phyloP scores from a whole-genome alignment of 306 rosid species.

The Boehmeria nivea region DNA sequence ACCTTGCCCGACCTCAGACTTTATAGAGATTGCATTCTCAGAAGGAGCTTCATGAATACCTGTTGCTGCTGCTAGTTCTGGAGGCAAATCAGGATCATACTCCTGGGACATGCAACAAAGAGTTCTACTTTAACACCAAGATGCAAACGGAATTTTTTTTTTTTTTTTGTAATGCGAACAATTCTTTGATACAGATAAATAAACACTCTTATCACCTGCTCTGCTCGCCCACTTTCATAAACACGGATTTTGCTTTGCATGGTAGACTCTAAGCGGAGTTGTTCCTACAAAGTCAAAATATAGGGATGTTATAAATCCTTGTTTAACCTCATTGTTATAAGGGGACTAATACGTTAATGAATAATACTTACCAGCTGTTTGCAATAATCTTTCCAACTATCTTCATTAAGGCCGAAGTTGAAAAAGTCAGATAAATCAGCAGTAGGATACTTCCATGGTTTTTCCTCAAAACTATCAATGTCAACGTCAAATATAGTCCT shows the following conservation, averaged over 20 bases:
- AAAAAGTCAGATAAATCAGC: slow-evolving; percentile 80
- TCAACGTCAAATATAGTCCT: slow-evolving; percentile 96
- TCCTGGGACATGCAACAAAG: slow-evolving; percentile 47
- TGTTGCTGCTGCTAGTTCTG: slow-evolving; percentile 94
- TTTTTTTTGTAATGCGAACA: background rate
- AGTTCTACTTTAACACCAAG: slow-evolving; percentile 1
- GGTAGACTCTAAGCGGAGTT: slow-evolving; percentile 91
- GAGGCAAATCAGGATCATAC: slow-evolving; percentile 98
- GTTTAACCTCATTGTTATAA: slow-evolving; percentile 7
- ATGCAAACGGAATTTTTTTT: background rate
- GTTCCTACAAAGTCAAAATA: slow-evolving; percentile 59
- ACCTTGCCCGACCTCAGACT: slow-evolving; percentile 53
- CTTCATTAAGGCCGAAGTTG: slow-evolving; percentile 92
- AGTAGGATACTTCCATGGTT: slow-evolving; percentile 85
- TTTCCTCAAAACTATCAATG: slow-evolving; percentile 86
- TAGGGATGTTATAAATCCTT: slow-evolving; percentile 20
- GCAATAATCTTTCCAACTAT: slow-evolving; percentile 95
- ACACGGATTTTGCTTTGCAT: slow-evolving; percentile 99
- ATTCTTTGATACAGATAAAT: slow-evolving; percentile 6
- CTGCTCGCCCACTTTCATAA: slow-evolving; percentile 94
- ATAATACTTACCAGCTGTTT: slow-evolving; percentile 78
- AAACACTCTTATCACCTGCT: slow-evolving; percentile 52
- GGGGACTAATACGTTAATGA: background rate
- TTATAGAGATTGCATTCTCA: slow-evolving; percentile 52
- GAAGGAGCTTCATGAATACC: slow-evolving; percentile 58